phyloP scores from a whole-genome alignment of 1,284 basidiomycete species.

The Ganoderma resinaceum region DNA sequence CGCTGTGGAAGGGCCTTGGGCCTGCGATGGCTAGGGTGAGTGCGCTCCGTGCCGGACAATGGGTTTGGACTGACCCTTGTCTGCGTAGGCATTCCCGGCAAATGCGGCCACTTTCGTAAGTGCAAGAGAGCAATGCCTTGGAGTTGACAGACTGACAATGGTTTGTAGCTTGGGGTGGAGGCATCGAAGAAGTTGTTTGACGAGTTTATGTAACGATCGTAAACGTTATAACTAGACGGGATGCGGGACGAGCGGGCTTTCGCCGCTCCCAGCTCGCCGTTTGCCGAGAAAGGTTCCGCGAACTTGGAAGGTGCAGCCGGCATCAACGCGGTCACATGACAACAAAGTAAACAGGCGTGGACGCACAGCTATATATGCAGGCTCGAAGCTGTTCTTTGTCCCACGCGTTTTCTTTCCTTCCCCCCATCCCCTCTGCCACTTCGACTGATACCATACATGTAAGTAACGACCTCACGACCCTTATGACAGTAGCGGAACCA shows the following conservation, averaged over 20 bases:
- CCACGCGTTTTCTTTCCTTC: conserved; percentile 16
- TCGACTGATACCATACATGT: conserved; percentile 13
- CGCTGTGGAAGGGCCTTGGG: conserved; percentile 97
- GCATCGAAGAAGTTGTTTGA: conserved; percentile 41
- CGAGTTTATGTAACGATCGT: conserved; percentile 29
- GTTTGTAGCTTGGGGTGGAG: conserved; percentile 39
- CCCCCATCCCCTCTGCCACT: conserved; percentile 9
- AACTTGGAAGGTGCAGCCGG: conserved; percentile 1
- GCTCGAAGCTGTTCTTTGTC: conserved; percentile 9
- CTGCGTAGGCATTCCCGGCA: conserved; percentile 82
- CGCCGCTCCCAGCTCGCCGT: not conserved
- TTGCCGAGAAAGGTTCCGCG: conserved; percentile 9
- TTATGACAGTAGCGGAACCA: conserved; percentile 7
- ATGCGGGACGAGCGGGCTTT: not conserved
- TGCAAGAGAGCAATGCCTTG: conserved; percentile 53
- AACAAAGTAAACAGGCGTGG: conserved; percentile 3
- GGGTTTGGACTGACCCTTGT: not conserved
- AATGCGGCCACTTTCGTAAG: conserved; percentile 96
- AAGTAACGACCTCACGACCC: conserved; percentile 28
- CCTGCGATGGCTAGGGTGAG: conserved; percentile 93
- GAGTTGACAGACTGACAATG: conserved; percentile 3
- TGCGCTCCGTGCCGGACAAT: conserved; percentile 25
- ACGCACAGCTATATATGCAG: conserved; percentile 22
- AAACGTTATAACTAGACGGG: not conserved
- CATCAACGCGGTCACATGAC: conserved; percentile 24